Base-by-base conservation (phyloP, 2,329 filamentous ascomycete genomes). In the Colletotrichum sp. region DNA sequence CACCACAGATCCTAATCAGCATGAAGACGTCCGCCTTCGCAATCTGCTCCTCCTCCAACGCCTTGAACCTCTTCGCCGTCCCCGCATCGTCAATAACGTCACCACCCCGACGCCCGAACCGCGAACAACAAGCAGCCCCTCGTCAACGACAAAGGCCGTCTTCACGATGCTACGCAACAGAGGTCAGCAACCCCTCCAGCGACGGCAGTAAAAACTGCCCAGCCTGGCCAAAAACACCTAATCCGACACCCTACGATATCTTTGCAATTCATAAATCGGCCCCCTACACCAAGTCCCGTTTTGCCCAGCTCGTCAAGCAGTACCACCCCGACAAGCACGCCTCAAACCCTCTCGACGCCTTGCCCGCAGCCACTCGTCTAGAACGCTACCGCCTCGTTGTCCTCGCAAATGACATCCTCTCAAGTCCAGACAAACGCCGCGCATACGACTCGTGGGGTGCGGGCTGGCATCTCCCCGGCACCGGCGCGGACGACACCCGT, bases 341-440 rank as follows among this genome's bases (percentile, higher is more conserved):
- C 77, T 84, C 87, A 77, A 61, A 60, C 10, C 68, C 65, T 7
- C 71, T 76, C 26, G 71, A 76, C 55, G 30, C 65, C 60, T 66
- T 77, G 7, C 30, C 64, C 30, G 89, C 90, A 24, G 85, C 91
- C 30, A 89, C 91, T 34, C 93, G 94, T 77, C 88, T 97, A n/a
- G 95, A 98, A 82, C 94, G 97, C 65, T 99, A 99, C 85, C 93
- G 95, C 36, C 91, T 99, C 43, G 90, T 99, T 72, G 93, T 99
- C 43, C 92, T 95, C 18, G 97, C 97, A 18, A 95, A 99, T 84
- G 91, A 95, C 80, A 94, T 99, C 70, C 92, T 99, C 65, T 96
- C 94, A 74, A 93, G 98, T 83, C 94, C 95, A 0, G 84, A 87
- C 32, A 97, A 95, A 84, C 93, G 96, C 72, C 91, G 90, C 61